Percentiles rank a stretch among this genome's conserved stretches.
Conservation (phyloP, 768 basidiomycete species). For the Hericium alpestre region DNA sequence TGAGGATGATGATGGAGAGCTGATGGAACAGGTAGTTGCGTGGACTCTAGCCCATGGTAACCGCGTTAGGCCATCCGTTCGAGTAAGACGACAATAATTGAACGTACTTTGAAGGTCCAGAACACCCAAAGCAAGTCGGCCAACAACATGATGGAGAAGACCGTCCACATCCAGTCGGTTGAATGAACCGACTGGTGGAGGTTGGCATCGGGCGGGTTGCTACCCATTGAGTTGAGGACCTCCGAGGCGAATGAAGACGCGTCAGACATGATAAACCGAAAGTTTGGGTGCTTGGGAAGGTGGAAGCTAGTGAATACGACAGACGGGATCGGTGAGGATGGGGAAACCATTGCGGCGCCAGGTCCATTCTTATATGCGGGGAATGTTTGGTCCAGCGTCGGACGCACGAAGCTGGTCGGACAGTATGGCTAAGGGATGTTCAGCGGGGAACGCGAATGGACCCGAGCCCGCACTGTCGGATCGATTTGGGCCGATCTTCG, state of each 20-base stretch:
- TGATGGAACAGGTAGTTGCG: conserved; percentile 41
- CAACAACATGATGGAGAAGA: conserved; percentile 38
- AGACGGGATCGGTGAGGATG: background rate
- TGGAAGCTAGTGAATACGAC: background rate
- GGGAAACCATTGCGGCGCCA: background rate
- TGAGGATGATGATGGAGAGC: conserved; percentile 34
- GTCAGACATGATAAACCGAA: background rate
- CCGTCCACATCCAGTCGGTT: conserved; percentile 46
- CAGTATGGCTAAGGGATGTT: too few relatives aligned
- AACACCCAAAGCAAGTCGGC: conserved; percentile 27
- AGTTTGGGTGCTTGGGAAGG: background rate
- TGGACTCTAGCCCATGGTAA: conserved; percentile 19
- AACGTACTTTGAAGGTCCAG: conserved; percentile 26
- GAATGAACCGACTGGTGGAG: conserved; percentile 33
- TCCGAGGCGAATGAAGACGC: background rate
- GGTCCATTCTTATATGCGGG: background rate
- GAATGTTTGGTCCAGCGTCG: background rate
- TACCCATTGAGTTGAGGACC: background rate
- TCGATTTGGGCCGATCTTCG: too few relatives aligned
- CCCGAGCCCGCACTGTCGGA: background rate
- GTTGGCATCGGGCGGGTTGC: conserved; percentile 22
- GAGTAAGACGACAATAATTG: background rate
- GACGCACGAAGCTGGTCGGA: background rate
- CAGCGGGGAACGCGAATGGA: background rate
- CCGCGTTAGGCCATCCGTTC: background rate